phyloP scores from a whole-genome alignment of 345 rosid genomes.

The Bretschneidera sinensis region DNA sequence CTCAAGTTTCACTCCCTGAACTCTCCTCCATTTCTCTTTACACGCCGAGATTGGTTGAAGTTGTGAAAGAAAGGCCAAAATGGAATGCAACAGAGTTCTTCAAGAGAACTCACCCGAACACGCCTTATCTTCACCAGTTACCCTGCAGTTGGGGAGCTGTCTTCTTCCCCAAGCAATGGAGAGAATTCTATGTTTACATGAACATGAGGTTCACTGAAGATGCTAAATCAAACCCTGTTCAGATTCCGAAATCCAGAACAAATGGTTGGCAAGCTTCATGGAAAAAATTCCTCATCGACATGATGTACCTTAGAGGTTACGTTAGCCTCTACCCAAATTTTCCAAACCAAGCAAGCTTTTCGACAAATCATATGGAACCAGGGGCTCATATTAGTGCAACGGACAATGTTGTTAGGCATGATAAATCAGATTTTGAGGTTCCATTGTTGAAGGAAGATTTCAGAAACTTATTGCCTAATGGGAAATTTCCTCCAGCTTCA shows the following conservation, averaged over 20 bases:
- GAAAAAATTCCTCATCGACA: conserved; percentile 94
- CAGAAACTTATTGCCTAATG: conserved; percentile 53
- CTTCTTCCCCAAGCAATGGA: conserved; percentile 98
- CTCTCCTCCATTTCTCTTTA: conserved; percentile 88
- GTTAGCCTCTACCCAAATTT: conserved; percentile 93
- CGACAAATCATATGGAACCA: conserved; percentile 98
- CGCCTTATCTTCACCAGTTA: conserved; percentile 90
- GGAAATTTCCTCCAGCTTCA: conserved; percentile 76
- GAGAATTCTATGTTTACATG: conserved; percentile 98
- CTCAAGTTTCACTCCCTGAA: conserved; percentile 73
- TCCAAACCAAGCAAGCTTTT: conserved; percentile 87
- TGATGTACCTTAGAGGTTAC: conserved; percentile 97
- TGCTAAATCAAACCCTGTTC: conserved; percentile 84
- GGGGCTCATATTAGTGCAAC: conserved; percentile 95
- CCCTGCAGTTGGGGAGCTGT: conserved; percentile 99
- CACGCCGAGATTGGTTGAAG: conserved; percentile 87
- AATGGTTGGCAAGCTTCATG: conserved; percentile 99
- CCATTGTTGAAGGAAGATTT: conserved; percentile 78
- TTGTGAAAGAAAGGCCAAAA: conserved; percentile 89
- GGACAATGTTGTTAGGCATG: conserved; percentile 79
- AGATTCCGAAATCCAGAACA: conserved; percentile 91
- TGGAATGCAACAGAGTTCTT: conserved; percentile 91
- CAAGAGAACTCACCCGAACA: conserved; percentile 79
- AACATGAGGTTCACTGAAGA: conserved; percentile 94
- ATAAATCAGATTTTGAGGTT: conserved; percentile 83